Percentiles rank a stretch among this genome's conserved stretches.
Conservation (phyloP, 108 stramenopile species). For the Bacterosira constricta region DNA sequence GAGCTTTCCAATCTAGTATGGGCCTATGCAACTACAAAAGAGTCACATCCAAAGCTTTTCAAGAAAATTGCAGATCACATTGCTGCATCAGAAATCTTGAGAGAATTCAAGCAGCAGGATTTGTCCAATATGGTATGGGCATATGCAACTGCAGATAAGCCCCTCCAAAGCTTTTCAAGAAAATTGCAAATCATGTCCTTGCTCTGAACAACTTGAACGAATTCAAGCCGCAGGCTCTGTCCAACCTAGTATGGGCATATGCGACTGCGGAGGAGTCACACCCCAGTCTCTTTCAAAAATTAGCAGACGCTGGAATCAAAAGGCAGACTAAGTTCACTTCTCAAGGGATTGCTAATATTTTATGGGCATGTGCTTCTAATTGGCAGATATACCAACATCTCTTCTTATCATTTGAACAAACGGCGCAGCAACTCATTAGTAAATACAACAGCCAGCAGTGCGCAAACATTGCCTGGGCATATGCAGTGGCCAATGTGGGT, state of each 20-base stretch:
- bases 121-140: not conserved
- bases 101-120: not conserved
- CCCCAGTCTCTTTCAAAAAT: not conserved
- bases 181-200: not conserved
- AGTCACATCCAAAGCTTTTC: too few relatives aligned
- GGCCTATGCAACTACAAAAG: too few relatives aligned
- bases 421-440: not conserved
- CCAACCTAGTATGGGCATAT: not conserved
- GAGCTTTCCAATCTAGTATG: too few relatives aligned
- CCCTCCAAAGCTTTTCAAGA: not conserved
- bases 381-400: not conserved
- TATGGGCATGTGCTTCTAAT: not conserved
- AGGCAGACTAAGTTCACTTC: not conserved
- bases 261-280: not conserved
- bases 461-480: not conserved
- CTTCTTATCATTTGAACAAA: not conserved
- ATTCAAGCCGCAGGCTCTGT: not conserved
- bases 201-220: not conserved
- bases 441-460: not conserved
- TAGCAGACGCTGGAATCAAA: not conserved
- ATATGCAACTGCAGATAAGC: not conserved
- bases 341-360: not conserved
- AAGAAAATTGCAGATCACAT: too few relatives aligned
- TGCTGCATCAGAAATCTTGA: too few relatives aligned
- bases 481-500: not conserved